A percentile compares a stretch with the other conserved stretches of the same genome.
Evolutionary conservation across 2,329 filamentous ascomycete species (phyloP).

Genomic region (Aspergillus sp.): DNA sequence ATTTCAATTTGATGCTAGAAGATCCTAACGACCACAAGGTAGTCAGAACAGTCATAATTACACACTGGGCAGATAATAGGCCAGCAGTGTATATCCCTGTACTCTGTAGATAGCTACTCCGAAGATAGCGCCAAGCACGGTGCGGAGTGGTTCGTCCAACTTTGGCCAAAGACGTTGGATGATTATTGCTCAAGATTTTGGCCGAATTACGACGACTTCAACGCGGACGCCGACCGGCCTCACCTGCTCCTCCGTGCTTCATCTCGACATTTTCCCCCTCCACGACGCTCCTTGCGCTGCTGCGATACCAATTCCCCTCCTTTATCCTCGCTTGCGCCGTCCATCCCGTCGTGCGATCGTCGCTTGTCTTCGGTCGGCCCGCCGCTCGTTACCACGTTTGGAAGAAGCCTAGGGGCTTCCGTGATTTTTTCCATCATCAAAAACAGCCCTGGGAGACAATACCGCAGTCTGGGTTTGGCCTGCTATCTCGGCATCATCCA

Average conservation of each 20-base stretch:
- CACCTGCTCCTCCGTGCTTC: not conserved
- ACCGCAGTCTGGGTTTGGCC: not conserved
- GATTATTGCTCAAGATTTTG: not conserved
- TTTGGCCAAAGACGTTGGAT: not conserved
- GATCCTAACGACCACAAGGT: not conserved
- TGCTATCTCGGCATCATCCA: slow-evolving; percentile 2
- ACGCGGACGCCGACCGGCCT: not conserved
- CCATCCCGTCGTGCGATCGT: slow-evolving; percentile 1
- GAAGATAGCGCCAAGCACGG: slow-evolving; percentile 13
- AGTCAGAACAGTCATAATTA: not conserved
- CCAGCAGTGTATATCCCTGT: not conserved
- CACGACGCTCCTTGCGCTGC: not conserved
- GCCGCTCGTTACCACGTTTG: slow-evolving; percentile 17
- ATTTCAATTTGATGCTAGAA: not conserved
- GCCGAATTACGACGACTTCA: slow-evolving; percentile 10
- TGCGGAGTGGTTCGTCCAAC: slow-evolving; percentile 8
- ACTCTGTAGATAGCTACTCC: not conserved
- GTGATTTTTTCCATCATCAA: slow-evolving; percentile 2
- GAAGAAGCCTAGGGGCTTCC: slow-evolving; percentile 9
- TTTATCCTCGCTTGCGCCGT: not conserved
- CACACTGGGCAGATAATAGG: not conserved
- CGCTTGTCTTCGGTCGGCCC: slow-evolving; percentile 8
- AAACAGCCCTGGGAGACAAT: not conserved
- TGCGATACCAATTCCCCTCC: not conserved
- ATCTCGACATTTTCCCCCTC: not conserved